Evolutionary conservation across 192 early-diverging fungal genomes (phyloP).

Genomic region (Gryganskiella cystojenkinii): DNA sequence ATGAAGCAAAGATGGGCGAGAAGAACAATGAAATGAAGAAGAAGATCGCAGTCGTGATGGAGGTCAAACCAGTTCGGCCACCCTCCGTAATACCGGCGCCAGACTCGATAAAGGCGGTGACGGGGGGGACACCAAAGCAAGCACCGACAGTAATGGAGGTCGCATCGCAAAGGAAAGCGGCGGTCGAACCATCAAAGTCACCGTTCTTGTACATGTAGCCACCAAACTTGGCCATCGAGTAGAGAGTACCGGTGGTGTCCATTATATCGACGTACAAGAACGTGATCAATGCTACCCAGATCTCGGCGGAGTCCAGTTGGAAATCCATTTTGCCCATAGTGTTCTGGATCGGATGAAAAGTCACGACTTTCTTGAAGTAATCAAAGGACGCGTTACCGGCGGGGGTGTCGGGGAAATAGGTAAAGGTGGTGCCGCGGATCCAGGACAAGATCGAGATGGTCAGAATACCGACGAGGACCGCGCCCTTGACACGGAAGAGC

Average conservation of each 20-base stretch:
- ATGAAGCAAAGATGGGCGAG: slow-evolving; percentile 87
- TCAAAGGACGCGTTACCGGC: slow-evolving; percentile 71
- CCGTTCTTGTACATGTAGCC: slow-evolving; percentile 78
- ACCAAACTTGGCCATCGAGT: slow-evolving; percentile 86
- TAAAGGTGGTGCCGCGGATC: slow-evolving; percentile 74
- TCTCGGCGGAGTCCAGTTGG: slow-evolving; percentile 62
- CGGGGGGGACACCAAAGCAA: slow-evolving; percentile 77
- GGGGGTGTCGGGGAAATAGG: slow-evolving; percentile 79
- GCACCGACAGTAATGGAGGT: slow-evolving; percentile 73
- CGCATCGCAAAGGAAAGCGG: slow-evolving; percentile 83
- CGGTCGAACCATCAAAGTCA: slow-evolving; percentile 81
- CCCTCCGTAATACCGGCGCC: slow-evolving; percentile 88
- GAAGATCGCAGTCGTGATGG: slow-evolving; percentile 70
- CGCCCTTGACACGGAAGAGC: slow-evolving; percentile 76
- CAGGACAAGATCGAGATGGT: slow-evolving; percentile 80
- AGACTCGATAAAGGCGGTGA: slow-evolving; percentile 85
- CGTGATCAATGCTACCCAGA: slow-evolving; percentile 87
- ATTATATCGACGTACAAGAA: slow-evolving; percentile 90
- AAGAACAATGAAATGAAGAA: slow-evolving; percentile 88
- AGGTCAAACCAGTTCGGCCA: slow-evolving; percentile 83
- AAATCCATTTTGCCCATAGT: slow-evolving; percentile 74
- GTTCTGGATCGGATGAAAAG: slow-evolving; percentile 68
- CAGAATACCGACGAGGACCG: slow-evolving; percentile 77
- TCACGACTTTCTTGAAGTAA: slow-evolving; percentile 77
- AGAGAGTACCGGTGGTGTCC: slow-evolving; percentile 87